Conservation (phyloP, 2,329 filamentous ascomycete genomes). For the Ceratocystiopsis brevicomis region DNA sequence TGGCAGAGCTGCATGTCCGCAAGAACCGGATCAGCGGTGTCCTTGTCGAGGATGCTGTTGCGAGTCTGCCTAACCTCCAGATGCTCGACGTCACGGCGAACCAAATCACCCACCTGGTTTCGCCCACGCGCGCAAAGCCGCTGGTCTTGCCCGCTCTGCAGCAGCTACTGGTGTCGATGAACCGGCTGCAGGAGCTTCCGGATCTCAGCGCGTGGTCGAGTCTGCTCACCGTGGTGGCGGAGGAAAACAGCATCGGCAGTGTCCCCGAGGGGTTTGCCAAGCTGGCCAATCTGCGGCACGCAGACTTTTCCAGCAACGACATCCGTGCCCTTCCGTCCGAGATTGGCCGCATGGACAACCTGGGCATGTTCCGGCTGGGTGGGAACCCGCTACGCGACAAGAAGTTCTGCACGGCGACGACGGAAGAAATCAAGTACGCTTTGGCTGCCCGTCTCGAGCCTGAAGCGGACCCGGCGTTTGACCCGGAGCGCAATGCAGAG, state of each 20-base stretch:
- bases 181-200: constrained; percentile 56
- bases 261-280: constrained; percentile 60
- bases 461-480: constrained; percentile 16
- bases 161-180: constrained; percentile 59
- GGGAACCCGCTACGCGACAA: constrained; percentile 86
- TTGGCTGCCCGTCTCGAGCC: constrained; percentile 49
- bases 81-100: constrained; percentile 64
- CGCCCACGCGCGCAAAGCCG: constrained; percentile 17
- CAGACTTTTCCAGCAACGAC: constrained; percentile 73
- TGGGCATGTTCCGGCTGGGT: constrained; percentile 57
- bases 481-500: neutral
- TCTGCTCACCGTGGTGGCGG: constrained; percentile 54
- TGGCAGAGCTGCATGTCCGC: constrained; percentile 54
- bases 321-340: constrained; percentile 57
- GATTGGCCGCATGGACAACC: constrained; percentile 59
- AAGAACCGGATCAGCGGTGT: constrained; percentile 63
- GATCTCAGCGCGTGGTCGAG: constrained; percentile 55
- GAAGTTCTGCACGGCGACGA: constrained; percentile 63
- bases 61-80: constrained; percentile 45
- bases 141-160: constrained; percentile 55
- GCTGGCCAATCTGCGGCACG: constrained; percentile 50
- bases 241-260: constrained; percentile 60
- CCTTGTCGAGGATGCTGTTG: constrained; percentile 45
- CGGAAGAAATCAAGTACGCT: constrained; percentile 62
- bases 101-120: constrained; percentile 38